Evolutionary conservation across 208 protist genomes (phyloP).

Genomic region (Entamoeba dispar): DNA sequence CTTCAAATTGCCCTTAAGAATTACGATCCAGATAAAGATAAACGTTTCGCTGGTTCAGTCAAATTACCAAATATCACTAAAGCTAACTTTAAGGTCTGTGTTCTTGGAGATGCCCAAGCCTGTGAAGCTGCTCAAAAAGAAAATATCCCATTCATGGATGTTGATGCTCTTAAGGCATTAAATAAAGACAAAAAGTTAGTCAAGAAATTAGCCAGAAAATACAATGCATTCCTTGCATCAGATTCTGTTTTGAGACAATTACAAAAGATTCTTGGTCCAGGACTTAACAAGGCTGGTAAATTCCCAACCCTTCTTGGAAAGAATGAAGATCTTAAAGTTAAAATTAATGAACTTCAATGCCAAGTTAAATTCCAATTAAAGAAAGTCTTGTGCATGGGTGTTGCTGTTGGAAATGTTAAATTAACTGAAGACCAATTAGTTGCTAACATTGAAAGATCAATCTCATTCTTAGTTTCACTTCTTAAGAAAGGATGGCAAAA

Average conservation of each 20-base stretch:
- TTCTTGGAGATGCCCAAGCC: constrained; percentile 79
- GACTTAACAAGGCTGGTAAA: constrained; percentile 95
- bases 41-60: constrained; percentile 88
- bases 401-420: constrained; percentile 78
- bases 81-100: constrained; percentile 67
- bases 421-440: constrained; percentile 71
- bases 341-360: constrained; percentile 69
- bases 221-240: constrained; percentile 87
- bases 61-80: constrained; percentile 68
- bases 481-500: constrained; percentile 99
- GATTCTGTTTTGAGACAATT: constrained; percentile 87
- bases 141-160: constrained; percentile 60
- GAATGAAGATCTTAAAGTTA: constrained; percentile 63
- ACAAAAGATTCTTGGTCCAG: constrained; percentile 69
- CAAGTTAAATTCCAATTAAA: constrained; percentile 96
- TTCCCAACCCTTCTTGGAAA: constrained; percentile 77
- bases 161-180: constrained; percentile 89
- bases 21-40: constrained; percentile 92
- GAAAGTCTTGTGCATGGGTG: constrained; percentile 88
- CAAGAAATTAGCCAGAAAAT: constrained; percentile 79
- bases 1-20: constrained; percentile 96
- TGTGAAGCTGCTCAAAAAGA: constrained; percentile 69
- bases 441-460: constrained; percentile 72
- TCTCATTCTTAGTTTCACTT: constrained; percentile 96
- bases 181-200: constrained; percentile 99